Conservation (phyloP, 805 yeast species). For the Novakomyces olei region DNA sequence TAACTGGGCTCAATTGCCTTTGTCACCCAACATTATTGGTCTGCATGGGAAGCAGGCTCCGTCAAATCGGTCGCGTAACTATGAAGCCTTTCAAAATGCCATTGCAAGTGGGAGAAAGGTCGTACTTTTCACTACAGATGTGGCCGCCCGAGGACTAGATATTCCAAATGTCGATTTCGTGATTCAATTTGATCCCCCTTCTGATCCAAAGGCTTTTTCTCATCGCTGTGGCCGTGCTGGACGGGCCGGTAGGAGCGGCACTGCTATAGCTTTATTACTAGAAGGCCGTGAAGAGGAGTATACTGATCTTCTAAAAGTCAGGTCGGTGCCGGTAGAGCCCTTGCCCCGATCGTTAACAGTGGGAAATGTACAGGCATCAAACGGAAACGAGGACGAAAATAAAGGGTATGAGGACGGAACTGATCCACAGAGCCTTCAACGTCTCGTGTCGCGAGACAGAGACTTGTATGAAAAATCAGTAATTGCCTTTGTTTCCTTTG, state of each 20-base stretch:
- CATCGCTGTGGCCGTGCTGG: constrained; percentile 95
- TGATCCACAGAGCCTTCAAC: constrained; percentile 13
- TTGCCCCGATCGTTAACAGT: constrained; percentile 15
- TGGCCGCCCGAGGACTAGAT: constrained; percentile 95
- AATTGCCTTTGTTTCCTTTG: constrained; percentile 59
- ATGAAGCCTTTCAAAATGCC: constrained; percentile 32
- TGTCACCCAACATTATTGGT: constrained; percentile 28
- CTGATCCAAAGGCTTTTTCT: constrained; percentile 72
- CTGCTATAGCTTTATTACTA: constrained; percentile 51
- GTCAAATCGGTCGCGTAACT: constrained; percentile 50
- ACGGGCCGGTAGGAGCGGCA: constrained; percentile 67
- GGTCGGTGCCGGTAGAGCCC: constrained; percentile 32
- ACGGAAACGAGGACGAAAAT: constrained; percentile 2
- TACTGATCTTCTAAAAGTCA: constrained; percentile 57
- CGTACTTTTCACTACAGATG: constrained; percentile 77
- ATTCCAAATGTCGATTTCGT: constrained; percentile 87
- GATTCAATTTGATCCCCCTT: constrained; percentile 85
- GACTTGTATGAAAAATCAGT: constrained; percentile 62
- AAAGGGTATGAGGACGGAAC: constrained; percentile 6
- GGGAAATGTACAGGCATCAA: constrained; percentile 1
- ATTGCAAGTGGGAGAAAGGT: constrained; percentile 21
- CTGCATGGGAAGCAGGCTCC: constrained; percentile 83
- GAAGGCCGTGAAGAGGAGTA: constrained; percentile 64
- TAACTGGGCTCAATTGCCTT: constrained; percentile 7
- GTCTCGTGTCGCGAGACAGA: constrained; percentile 52